Base-by-base conservation (phyloP, 768 basidiomycete genomes). In the Gloeopeniophorella convolvens region DNA sequence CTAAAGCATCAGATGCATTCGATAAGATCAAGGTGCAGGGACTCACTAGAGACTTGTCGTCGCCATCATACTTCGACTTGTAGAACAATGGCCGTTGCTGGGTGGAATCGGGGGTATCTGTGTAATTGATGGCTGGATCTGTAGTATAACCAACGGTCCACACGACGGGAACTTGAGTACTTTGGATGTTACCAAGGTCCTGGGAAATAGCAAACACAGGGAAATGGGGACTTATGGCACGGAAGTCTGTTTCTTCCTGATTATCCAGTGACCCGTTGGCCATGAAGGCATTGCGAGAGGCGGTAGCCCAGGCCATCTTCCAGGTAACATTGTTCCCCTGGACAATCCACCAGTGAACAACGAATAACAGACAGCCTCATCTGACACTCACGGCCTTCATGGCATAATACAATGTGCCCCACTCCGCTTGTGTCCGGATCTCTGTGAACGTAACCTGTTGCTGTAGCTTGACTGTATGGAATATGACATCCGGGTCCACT, bases 31-130 rank as follows among this genome's bases (percentile, higher is more conserved):
- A 24, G 21, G 11, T 10, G n/a, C n/a, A n/a, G n/a, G n/a, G n/a
- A 21, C 46, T 45, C 15, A 54, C 58, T 30, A 12, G 63, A 54
- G 37, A 68, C 68, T 64, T 37, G 5, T 42, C 48, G 4, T 49
- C 20, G 10, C n/a, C n/a, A n/a, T 49, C 66, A 16, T 43, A 78
- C 71, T 54, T 70, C 60, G 33, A 61, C 63, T 8, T 64, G 60
- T 72, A 72, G 51, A 70, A 79, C 20, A 72, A 51, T 51, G 70
- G 72, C 27, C 77, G 68, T 2, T 59, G 50, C 53, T 75, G 75
- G 20, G 62, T 65, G 2, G 56, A 68, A 30, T 68, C 70, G 28
- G 70, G 65, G 1, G 69, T 65, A 18, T 74, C 59, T 27, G 51
- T 59, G 33, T 62, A 66, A 30, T 48, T 36, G 42, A 65, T 50